These are phyloP conservation scores for Xylaria acuta DNA, from an alignment of 495 filamentous ascomycete genomes.

Conservation along the genomic window DNA sequence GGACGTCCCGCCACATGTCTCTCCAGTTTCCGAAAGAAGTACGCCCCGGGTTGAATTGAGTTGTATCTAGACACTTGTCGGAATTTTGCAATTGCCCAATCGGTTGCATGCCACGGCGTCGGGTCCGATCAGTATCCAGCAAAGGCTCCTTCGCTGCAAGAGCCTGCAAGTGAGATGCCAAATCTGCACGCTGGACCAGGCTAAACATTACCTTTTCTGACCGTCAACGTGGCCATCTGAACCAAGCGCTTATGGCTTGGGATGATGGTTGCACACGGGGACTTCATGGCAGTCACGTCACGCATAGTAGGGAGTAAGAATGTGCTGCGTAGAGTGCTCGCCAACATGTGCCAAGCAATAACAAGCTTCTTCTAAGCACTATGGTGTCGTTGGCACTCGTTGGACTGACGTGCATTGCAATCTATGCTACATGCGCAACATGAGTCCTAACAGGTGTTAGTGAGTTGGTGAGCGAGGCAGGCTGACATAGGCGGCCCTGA, in stretches of 20 bases:
- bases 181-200: conserved; percentile 8
- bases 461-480: conserved; percentile 18
- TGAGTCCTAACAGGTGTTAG: conserved; percentile 21
- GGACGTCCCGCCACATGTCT: background rate
- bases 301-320: background rate
- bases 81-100: conserved; percentile 13
- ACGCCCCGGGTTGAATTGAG: background rate
- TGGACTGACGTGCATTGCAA: conserved; percentile 11
- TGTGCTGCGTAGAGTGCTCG: background rate
- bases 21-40: background rate
- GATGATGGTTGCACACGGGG: background rate
- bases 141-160: conserved; percentile 13
- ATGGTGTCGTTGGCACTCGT: conserved; percentile 10
- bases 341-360: background rate
- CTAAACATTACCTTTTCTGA: background rate
- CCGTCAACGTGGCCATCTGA: background rate
- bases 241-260: conserved; percentile 7
- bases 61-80: background rate
- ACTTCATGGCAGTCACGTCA: background rate
- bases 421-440: conserved; percentile 13
- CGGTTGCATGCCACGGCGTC: conserved; percentile 23
- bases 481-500: background rate
- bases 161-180: conserved; percentile 25
- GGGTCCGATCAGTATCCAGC: conserved; percentile 20
- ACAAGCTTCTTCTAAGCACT: conserved; percentile 24